Base-by-base conservation (phyloP, 192 early-diverging fungal species). In the Coemansia sp. region DNA sequence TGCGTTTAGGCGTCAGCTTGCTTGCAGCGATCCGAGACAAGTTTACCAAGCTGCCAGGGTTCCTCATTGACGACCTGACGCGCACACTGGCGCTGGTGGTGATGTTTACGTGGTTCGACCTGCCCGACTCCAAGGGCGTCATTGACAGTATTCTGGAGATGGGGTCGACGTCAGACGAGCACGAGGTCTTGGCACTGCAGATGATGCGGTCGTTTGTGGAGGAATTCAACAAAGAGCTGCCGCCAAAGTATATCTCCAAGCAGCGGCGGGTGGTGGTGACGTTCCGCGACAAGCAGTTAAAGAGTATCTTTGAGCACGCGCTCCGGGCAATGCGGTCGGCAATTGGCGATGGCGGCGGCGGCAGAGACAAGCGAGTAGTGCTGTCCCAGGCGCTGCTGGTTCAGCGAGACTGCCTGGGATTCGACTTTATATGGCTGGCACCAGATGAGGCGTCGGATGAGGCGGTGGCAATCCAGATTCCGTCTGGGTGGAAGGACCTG, bases 401-500 rank as follows among this genome's bases (percentile, higher is more conserved):
- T 37, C 75, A 93, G 38, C 62, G 83, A 31, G 87, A 85, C 35
- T 94, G 93, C 64, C 65, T 94, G 50, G 75, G 77, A 0, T 94
- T 92, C 83, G 93, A 94, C 70, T 94, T 94, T 65, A 91, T 92
- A 35, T 91, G 92, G 33, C 87, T 86, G 62, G 83, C 83, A 55
- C 83, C 88, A 0, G 92, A 94, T 61, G 92, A 93, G 63, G 84
- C 92, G 31, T 84, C 86, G 7, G 93, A 94, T 65, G 92, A 94
- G 23, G 79, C 86, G 24, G 88, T 79, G 56, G 72, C 82, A n/a
- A 82, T 81, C 39, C 75, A 95, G 86, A 84, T 91, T 34, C 92
- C 93, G n/a, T 83, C 86, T 56, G 74, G 85, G 20, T 96, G 95
- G 95, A 90, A 89, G 67, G 64, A 79, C 9, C 63, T 91, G 20